Evolutionary conservation across 345 rosid species (phyloP).

Genomic region (Euphorbia tirucalli): DNA sequence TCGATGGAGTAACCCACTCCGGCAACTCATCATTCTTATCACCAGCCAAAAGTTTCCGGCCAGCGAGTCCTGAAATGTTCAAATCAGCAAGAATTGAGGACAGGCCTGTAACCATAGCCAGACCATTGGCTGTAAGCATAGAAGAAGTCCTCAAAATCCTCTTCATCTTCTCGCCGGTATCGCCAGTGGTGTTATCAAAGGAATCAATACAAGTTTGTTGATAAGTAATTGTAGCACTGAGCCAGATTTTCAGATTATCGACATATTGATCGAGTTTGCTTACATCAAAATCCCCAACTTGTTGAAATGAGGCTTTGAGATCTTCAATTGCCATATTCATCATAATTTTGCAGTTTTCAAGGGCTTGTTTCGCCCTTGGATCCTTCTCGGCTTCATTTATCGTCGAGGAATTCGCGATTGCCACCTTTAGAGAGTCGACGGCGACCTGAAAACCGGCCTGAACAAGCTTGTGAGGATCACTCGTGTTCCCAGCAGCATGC

Average conservation of each 20-base stretch:
- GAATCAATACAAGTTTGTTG: constrained; percentile 73
- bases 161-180: constrained; percentile 45
- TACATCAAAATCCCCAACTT: constrained; percentile 38
- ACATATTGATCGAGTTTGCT: constrained; percentile 30
- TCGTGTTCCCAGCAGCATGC: constrained; percentile 37
- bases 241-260: constrained; percentile 62
- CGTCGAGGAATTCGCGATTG: constrained; percentile 39
- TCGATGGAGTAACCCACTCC: constrained; percentile 41
- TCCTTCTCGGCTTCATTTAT: constrained; percentile 42
- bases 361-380: constrained; percentile 50
- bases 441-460: constrained; percentile 47
- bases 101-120: constrained; percentile 59
- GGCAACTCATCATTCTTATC: constrained; percentile 35
- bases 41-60: constrained; percentile 8
- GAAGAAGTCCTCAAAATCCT: constrained; percentile 35
- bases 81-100: constrained; percentile 30
- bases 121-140: constrained; percentile 62
- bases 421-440: constrained; percentile 34
- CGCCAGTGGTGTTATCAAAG: constrained; percentile 50
- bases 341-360: constrained; percentile 47
- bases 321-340: constrained; percentile 58
- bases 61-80: constrained; percentile 16
- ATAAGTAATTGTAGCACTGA: constrained; percentile 70
- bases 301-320: constrained; percentile 41
- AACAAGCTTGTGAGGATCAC: constrained; percentile 59